phyloP scores from a whole-genome alignment of 1,139 yeast genomes.

The Candida glucosophila region DNA sequence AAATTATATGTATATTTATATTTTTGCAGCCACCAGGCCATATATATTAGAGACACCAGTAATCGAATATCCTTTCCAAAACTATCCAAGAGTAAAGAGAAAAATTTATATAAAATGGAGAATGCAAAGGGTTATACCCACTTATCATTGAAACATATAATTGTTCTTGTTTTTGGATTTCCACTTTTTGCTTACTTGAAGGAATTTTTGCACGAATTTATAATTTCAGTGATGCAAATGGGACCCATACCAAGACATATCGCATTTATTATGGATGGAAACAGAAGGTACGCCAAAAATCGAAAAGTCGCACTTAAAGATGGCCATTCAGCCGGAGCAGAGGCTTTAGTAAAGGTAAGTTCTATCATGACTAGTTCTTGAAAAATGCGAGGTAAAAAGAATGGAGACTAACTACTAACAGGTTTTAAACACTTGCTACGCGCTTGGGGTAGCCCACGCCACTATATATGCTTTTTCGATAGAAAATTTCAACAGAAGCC shows the following conservation, averaged over 20 bases:
- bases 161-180: slow-evolving; percentile 13
- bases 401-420: slow-evolving; percentile 9
- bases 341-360: slow-evolving; percentile 32
- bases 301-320: slow-evolving; percentile 33
- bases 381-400: too few relatives aligned
- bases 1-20: too few relatives aligned
- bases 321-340: slow-evolving; percentile 50
- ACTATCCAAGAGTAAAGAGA: too few relatives aligned
- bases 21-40: too few relatives aligned
- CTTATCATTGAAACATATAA: too few relatives aligned
- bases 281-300: slow-evolving; percentile 44
- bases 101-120: too few relatives aligned
- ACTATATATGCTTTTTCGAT: slow-evolving; percentile 53
- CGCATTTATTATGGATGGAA: slow-evolving; percentile 55
- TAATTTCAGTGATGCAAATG: slow-evolving; percentile 24
- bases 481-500: slow-evolving; percentile 47
- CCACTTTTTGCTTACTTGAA: slow-evolving; percentile 18
- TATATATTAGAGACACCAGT: too few relatives aligned
- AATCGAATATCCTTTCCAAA: too few relatives aligned
- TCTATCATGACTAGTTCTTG: too few relatives aligned
- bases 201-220: slow-evolving; percentile 21
- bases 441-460: slow-evolving; percentile 36
- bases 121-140: too few relatives aligned
- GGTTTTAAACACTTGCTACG: slow-evolving; percentile 38
- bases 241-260: slow-evolving; percentile 49